Conservation (phyloP, 2,329 filamentous ascomycete species). For the Hymenoscyphus repandus region DNA sequence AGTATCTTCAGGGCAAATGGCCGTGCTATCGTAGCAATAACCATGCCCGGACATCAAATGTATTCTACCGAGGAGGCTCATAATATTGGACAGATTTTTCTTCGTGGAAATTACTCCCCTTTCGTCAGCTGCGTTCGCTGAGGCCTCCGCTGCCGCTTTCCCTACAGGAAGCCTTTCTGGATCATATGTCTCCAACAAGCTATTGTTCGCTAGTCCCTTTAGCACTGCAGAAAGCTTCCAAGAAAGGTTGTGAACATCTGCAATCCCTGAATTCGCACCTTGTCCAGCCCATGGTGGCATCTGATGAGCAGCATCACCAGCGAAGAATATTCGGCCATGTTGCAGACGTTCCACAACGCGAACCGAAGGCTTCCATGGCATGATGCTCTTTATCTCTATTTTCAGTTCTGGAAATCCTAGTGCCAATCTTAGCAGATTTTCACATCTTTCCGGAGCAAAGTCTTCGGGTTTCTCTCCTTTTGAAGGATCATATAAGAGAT, state of each 20-base stretch:
- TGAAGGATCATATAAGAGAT: slow-evolving; percentile 22
- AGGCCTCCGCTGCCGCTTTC: slow-evolving; percentile 10
- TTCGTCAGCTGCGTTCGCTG: slow-evolving; percentile 11
- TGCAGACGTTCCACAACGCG: slow-evolving; percentile 27
- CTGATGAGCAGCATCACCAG: slow-evolving; percentile 46
- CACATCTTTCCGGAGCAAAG: slow-evolving; percentile 19
- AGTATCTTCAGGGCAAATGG: slow-evolving; percentile 10
- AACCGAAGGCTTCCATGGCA: slow-evolving; percentile 31
- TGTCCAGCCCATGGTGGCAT: slow-evolving; percentile 43
- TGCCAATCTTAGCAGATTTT: slow-evolving; percentile 26
- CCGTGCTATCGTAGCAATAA: slow-evolving; percentile 11
- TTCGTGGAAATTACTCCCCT: slow-evolving; percentile 11
- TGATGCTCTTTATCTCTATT: slow-evolving; percentile 32
- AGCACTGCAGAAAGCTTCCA: slow-evolving; percentile 39
- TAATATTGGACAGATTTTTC: background rate
- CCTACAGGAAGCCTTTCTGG: slow-evolving; percentile 35
- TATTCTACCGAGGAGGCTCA: slow-evolving; percentile 2
- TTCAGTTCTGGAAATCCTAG: slow-evolving; percentile 28
- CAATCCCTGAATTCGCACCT: slow-evolving; percentile 34
- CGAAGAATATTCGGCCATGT: slow-evolving; percentile 34
- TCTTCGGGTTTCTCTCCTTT: slow-evolving; percentile 20
- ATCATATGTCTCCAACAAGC: slow-evolving; percentile 36
- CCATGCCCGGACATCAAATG: slow-evolving; percentile 10
- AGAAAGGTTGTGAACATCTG: slow-evolving; percentile 38
- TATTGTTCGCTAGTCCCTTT: slow-evolving; percentile 14